Evolutionary conservation across 2,329 filamentous ascomycete species (phyloP), one percentile per base, ranked within the genome.

Genomic region (Verticillium longisporum): DNA sequence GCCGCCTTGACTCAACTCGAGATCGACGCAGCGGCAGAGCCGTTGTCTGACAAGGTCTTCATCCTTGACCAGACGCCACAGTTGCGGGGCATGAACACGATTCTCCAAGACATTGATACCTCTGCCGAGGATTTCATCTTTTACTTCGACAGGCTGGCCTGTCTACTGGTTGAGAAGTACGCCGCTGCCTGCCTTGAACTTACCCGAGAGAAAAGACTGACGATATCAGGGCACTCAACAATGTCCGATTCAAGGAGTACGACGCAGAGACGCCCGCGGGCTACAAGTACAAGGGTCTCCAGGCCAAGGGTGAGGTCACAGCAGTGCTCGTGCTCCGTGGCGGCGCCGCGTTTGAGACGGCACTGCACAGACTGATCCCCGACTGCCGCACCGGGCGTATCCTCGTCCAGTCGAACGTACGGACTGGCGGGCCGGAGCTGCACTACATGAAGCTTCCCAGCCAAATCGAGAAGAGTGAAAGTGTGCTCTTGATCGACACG

Each of bases 41-140:
- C 90, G 6, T 78, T 97, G 6, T 92, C 91, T 1, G 73, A 85
- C 1, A 91, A 90, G 66, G 90, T 96, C 38, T 79, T 89, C 5
- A 74, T 96, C 15, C 77, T 98, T 61, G 81, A 88, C 54, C 83
- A 90, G 64, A 96, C 90, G 1, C 84, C 88, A 9, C 95, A 99
- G 73, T 81, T 97, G 60, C 83, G 82, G 61, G 93, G 88, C 56
- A 97, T 99, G 84, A 93, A 91, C 72, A 97, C 93, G 0, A 90
- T 97, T 61, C 85, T 99, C 50, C 89, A 96, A 70, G 84, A 95
- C 68, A 88, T 90, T 18, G 83, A 87, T 56, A 94, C 92, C 0
- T 80, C 83, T 6, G 84, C 91, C 53, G 94, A 97, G 71, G 93
- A 98, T 68, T 98, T 97, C 72, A 91, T 97, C 64, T 98, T 98